Base-by-base conservation (phyloP, 352 stramenopile species). In the Phytophthora palmivora region DNA sequence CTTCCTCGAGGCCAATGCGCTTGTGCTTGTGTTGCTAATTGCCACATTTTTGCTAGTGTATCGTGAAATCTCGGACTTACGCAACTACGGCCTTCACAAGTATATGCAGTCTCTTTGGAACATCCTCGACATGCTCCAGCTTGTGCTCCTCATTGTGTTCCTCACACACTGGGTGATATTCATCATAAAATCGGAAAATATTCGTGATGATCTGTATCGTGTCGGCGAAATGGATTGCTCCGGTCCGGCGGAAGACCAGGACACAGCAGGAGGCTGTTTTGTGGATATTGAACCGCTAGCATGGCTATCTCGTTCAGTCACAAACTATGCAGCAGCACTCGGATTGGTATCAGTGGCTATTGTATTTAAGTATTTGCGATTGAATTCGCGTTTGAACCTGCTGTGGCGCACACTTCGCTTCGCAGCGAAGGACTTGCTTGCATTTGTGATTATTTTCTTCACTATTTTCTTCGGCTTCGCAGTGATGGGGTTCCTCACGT, bases 71-170 rank as follows among this genome's bases (percentile, higher is more conserved):
- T 63, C 70, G 1, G 79, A 89, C 38, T 41, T 90, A 50, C 70
- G 66, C 32, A 73, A 72, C 52, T 74, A 67, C 30, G 84, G 84
- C 2, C 18, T 89, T 12, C 51, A 53, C 12, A 88, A 84, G 58
- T 94, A 94, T 56, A 34, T 89, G 4, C 70, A 94, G 7, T 91
- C 81, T 43, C 74, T 94, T 9, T 94, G 84, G 84, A 94, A 94
- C 41, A 14, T 91, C 9, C 75, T 94, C 3, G 84, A 94, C 22
- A 77, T 92, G 51, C 38, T 91, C 3, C 84, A 94, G 58, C 72
- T 94, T 22, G 72, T 88, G 24, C 61, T 91, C 37, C 64, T 94
- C 1, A 69, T 91, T 19, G 57, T 84, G 12, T 88, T 92, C 48
- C 63, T 92, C 28, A 71, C 68, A n/a, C 44, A 72, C 2, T 94